phyloP scores from a whole-genome alignment of 768 basidiomycete species.

The Rickenella mellea region DNA sequence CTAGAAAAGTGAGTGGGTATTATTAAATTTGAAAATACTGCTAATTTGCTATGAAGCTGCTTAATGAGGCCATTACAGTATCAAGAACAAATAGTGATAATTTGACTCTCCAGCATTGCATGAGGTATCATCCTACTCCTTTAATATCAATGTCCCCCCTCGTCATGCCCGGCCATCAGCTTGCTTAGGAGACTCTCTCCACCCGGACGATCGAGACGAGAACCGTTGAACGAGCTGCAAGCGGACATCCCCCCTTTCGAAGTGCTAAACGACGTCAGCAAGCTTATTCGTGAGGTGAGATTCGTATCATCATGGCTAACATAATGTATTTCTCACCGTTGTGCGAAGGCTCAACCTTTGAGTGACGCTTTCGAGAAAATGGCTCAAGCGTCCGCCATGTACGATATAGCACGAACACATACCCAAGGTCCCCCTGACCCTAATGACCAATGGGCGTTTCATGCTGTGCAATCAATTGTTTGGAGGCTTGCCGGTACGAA shows the following conservation, averaged over 20 bases:
- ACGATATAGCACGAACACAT: constrained; percentile 27
- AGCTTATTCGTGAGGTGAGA: constrained; percentile 48
- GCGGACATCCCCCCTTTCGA: constrained; percentile 69
- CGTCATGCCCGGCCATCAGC: no score
- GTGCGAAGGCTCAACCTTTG: constrained; percentile 56
- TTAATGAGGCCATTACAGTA: constrained; percentile 72
- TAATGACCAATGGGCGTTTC: constrained; percentile 64
- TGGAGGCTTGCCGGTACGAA: constrained; percentile 61
- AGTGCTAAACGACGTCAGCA: constrained; percentile 66
- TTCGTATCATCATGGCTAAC: background rate
- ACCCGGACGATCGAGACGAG: constrained; percentile 30
- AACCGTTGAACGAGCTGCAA: constrained; percentile 65
- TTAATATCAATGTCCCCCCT: no score
- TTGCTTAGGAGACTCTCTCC: constrained; percentile 65
- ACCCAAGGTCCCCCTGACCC: constrained; percentile 35
- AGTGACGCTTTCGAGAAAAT: constrained; percentile 61
- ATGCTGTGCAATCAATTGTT: constrained; percentile 63
- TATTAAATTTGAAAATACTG: background rate
- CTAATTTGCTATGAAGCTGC: constrained; percentile 35
- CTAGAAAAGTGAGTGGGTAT: constrained; percentile 42
- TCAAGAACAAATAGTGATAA: constrained; percentile 66
- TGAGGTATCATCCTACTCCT: constrained; percentile 43
- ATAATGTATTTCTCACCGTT: constrained; percentile 2
- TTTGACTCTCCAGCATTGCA: constrained; percentile 68
- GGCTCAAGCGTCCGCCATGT: constrained; percentile 53